Conservation (phyloP, 2,329 filamentous ascomycete genomes). For the Trichoderma gracile region DNA sequence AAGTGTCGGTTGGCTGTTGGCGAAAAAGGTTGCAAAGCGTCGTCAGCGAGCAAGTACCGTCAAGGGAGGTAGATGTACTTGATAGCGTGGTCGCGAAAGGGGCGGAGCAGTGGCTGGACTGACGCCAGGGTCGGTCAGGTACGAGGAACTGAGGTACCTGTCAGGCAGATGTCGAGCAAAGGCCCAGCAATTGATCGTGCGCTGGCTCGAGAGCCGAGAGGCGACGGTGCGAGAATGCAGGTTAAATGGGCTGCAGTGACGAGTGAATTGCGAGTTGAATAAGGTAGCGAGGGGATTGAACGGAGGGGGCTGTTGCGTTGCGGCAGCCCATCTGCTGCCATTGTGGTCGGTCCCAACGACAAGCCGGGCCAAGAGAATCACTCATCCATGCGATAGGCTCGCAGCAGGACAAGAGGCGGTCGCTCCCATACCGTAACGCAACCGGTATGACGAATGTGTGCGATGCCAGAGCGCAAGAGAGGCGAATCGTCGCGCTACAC, state of each 20-base stretch:
- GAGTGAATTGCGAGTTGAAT: too few relatives aligned
- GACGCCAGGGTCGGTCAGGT: too few relatives aligned
- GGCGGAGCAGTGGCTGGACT: too few relatives aligned
- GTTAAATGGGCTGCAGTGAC: not conserved
- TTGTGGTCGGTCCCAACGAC: too few relatives aligned
- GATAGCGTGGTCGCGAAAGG: too few relatives aligned
- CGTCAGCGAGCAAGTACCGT: conserved; percentile 16
- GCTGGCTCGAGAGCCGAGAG: too few relatives aligned
- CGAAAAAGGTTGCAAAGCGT: conserved; percentile 22
- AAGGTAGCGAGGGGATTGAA: too few relatives aligned
- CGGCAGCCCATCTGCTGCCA: not conserved
- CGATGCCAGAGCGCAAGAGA: not conserved
- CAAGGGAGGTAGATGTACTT: not conserved
- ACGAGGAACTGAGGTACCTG: too few relatives aligned
- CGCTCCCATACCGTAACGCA: too few relatives aligned
- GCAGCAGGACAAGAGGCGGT: too few relatives aligned
- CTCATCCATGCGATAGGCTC: too few relatives aligned
- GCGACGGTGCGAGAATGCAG: conserved; percentile 2
- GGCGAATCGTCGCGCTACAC: conserved; percentile 24
- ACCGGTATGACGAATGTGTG: not conserved
- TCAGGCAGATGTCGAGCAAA: too few relatives aligned
- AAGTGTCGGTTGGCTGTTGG: conserved; percentile 4
- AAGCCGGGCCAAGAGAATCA: not conserved
- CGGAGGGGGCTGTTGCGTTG: not conserved
- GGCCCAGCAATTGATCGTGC: not conserved